phyloP scores from a whole-genome alignment of 257 asterid species.

The Solanum etuberosum region DNA sequence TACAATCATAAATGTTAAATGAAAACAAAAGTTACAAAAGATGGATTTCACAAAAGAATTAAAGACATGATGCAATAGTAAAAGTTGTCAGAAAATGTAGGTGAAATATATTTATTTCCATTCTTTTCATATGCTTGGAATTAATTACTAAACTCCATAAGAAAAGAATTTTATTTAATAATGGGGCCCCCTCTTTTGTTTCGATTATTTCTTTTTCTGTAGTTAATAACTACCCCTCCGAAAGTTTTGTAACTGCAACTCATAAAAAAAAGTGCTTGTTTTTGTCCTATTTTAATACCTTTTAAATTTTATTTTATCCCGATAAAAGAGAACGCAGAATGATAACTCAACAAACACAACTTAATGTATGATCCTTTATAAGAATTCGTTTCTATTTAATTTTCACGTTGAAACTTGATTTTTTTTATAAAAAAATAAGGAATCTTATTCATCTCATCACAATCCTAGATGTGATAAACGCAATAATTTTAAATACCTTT shows the following conservation, averaged over 20 bases:
- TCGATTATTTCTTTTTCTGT: neutral
- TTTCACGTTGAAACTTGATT: accelerated
- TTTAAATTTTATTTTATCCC: neutral
- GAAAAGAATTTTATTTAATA: too few species aligned
- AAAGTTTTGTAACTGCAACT: neutral
- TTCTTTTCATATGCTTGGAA: too few species aligned
- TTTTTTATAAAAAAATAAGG: too few species aligned
- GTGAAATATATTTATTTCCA: neutral
- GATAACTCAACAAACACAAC: too few species aligned
- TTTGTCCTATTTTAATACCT: neutral
- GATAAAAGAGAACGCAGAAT: too few species aligned
- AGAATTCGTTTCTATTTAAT: neutral
- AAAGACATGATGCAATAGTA: neutral
- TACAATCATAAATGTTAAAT: neutral
- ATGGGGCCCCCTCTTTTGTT: neutral
- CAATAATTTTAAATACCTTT: neutral
- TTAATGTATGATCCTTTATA: too few species aligned
- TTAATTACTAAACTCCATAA: too few species aligned
- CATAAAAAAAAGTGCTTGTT: neutral
- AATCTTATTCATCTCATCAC: neutral
- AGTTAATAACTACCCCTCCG: neutral
- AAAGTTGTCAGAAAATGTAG: neutral
- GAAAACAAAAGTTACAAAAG: neutral
- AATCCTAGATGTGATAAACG: neutral
- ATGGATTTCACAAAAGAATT: neutral